phyloP scores from a whole-genome alignment of 2,329 filamentous ascomycete species.

The Trichophyton verrucosum region DNA sequence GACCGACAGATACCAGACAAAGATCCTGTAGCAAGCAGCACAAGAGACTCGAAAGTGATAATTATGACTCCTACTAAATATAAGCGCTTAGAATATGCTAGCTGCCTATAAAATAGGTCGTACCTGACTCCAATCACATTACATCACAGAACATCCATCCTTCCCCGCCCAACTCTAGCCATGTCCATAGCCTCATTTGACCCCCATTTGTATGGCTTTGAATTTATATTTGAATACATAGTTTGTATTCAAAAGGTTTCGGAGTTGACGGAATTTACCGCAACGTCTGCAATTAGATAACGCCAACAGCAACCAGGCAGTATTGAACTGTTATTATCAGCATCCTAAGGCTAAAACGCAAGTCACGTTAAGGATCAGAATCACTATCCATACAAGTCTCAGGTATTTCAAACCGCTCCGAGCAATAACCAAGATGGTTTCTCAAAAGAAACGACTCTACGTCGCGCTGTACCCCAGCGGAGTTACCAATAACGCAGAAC shows the following conservation, averaged over 20 bases:
- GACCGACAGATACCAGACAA: not conserved
- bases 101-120: not conserved
- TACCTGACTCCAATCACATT: not conserved
- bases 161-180: too few relatives aligned
- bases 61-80: not conserved
- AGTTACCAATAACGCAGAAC: constrained; percentile 16
- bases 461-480: constrained; percentile 23
- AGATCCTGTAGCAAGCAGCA: not conserved
- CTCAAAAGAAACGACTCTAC: constrained; percentile 20
- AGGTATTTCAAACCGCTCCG: not conserved
- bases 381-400: not conserved
- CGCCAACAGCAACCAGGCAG: too few relatives aligned
- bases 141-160: not conserved
- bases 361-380: not conserved
- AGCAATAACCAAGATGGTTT: not conserved
- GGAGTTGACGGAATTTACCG: too few relatives aligned
- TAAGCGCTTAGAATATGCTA: not conserved
- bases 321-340: too few relatives aligned
- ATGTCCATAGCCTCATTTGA: too few relatives aligned
- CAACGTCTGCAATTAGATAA: too few relatives aligned
- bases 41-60: not conserved
- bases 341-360: too few relatives aligned
- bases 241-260: too few relatives aligned
- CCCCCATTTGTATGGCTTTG: too few relatives aligned
- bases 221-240: too few relatives aligned